Conservation (phyloP, 495 filamentous ascomycete species). For the Talaromyces adpressus region DNA sequence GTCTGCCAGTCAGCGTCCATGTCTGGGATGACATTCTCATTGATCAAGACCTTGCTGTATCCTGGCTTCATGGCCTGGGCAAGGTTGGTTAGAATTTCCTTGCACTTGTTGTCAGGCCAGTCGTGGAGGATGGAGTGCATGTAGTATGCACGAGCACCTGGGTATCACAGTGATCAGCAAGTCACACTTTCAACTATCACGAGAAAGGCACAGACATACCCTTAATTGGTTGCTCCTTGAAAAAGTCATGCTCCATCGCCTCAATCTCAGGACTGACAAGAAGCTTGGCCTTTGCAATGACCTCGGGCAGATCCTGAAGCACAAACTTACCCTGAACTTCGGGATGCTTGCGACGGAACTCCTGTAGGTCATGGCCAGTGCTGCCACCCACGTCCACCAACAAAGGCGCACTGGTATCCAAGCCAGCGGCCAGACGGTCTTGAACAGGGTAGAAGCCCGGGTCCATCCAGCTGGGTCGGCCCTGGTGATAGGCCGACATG, state of each 20-base stretch:
- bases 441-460: constrained; percentile 38
- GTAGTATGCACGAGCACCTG: constrained; percentile 32
- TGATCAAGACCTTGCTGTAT: constrained; percentile 43
- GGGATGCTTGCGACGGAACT: constrained; percentile 31
- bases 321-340: constrained; percentile 35
- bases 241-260: constrained; percentile 40
- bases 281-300: constrained; percentile 29
- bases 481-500: constrained; percentile 37
- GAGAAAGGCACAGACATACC: constrained; percentile 14
- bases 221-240: constrained; percentile 42
- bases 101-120: constrained; percentile 37
- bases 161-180: not conserved
- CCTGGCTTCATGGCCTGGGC: constrained; percentile 40
- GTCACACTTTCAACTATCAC: not conserved
- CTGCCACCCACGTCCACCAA: constrained; percentile 50
- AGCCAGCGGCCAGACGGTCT: constrained; percentile 21
- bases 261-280: constrained; percentile 16
- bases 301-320: constrained; percentile 39
- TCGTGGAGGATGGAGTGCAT: constrained; percentile 44
- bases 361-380: constrained; percentile 39
- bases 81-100: constrained; percentile 36
- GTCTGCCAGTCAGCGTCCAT: constrained; percentile 29
- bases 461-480: constrained; percentile 41
- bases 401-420: constrained; percentile 22
- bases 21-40: constrained; percentile 45